Base-by-base conservation (phyloP, 2,329 filamentous ascomycete genomes). In the Metarhizium robertsii region DNA sequence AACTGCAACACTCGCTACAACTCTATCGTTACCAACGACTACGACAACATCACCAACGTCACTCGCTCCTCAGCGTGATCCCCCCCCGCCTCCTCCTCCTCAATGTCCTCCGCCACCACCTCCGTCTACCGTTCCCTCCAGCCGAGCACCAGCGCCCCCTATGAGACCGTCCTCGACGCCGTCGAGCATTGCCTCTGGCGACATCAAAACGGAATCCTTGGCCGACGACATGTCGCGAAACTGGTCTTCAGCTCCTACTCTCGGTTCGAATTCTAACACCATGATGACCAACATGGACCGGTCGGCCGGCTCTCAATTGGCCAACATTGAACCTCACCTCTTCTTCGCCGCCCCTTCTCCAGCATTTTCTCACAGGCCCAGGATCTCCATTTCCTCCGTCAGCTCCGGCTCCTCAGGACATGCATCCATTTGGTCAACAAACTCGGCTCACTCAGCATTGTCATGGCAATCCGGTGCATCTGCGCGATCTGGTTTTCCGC, bases 351-450 rank as follows among this genome's bases (percentile, higher is more conserved):
- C 68, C 13, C 69, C 70, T 5, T 61, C 69, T 5, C 67, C 69
- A n/a, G 66, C 70, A 1, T 73, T 72, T 40, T 66, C 66, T 49
- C 72, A 73, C 61, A 72, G 73, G 38, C 71, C 73, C 38, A 68
- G 73, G 51, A 75, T 76, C 54, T 75, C 74, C n/a, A 69, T 75
- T 38, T 79, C 77, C 0, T 78, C 77, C 2, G 75, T 75, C 7
- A 78, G 75, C 62, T 76, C 75, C 11, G 73, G 72, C 18, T 78
- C 75, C 18, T 77, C 75, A 4, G 75, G 75, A n/a, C 73, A 76
- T 55, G 70, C 73, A 14, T 77, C 75, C 43, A 68, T 76, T 54
- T 71, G 73, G 68, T 78, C 76, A 3, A 74, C 68, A 50, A 71
- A 70, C 54, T 72, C 70, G 0, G 68, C 65, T 6, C 69, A 69